phyloP scores from a whole-genome alignment of 805 yeast genomes.

The Saturnispora diversa region DNA sequence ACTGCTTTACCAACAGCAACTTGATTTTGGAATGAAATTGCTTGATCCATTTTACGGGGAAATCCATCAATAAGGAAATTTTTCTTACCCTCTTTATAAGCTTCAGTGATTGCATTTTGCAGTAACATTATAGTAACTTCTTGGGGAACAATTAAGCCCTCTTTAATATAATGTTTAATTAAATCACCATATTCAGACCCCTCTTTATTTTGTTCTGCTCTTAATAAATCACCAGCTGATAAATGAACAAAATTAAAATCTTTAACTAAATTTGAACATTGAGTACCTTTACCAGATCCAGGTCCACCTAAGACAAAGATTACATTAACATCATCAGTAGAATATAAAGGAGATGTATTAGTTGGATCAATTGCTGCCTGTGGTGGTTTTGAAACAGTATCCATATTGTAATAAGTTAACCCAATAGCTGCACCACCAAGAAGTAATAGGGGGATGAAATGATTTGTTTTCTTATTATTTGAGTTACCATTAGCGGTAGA shows the following conservation, averaged over 20 bases:
- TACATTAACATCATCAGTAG: slow-evolving; percentile 45
- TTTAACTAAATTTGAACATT: slow-evolving; percentile 75
- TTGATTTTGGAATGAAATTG: slow-evolving; percentile 78
- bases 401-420: slow-evolving; percentile 28
- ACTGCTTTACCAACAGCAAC: slow-evolving; percentile 64
- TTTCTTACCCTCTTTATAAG: slow-evolving; percentile 40
- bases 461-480: slow-evolving; percentile 11
- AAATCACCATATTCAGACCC: slow-evolving; percentile 81
- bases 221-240: slow-evolving; percentile 91
- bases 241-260: slow-evolving; percentile 80
- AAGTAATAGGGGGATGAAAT: slow-evolving; percentile 22
- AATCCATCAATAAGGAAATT: slow-evolving; percentile 89
- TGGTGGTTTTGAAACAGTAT: slow-evolving; percentile 27
- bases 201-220: slow-evolving; percentile 82
- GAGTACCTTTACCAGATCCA: slow-evolving; percentile 97
- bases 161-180: slow-evolving; percentile 75
- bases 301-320: slow-evolving; percentile 95
- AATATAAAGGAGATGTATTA: slow-evolving; percentile 15
- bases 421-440: slow-evolving; percentile 28
- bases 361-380: slow-evolving; percentile 29
- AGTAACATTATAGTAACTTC: slow-evolving; percentile 79
- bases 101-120: slow-evolving; percentile 64
- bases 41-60: slow-evolving; percentile 98
- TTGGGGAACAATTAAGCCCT: slow-evolving; percentile 91
- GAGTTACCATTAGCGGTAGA: slow-evolving; percentile 1